Evolutionary conservation across 768 basidiomycete genomes (phyloP).

Genomic region (Russula ochroleuca): DNA sequence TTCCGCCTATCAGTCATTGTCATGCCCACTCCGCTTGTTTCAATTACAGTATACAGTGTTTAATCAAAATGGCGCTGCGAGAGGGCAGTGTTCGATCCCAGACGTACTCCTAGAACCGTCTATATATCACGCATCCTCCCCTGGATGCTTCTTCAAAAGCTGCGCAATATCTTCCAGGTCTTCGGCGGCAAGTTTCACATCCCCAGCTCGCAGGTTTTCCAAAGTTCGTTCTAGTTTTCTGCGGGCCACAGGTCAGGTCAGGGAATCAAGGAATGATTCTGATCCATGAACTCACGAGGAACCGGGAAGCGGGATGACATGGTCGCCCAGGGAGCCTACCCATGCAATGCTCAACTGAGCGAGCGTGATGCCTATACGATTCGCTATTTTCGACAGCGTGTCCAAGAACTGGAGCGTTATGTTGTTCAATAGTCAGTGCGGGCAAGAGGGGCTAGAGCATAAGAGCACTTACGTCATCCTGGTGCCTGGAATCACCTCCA

Average conservation of each 20-base stretch:
- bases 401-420: conserved; percentile 41
- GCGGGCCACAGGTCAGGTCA: neutral
- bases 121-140: too few relatives aligned
- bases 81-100: too few relatives aligned
- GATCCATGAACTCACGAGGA: conserved; percentile 35
- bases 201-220: conserved; percentile 42
- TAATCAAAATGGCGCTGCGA: too few relatives aligned
- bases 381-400: conserved; percentile 39
- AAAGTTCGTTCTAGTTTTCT: conserved; percentile 41
- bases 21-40: too few relatives aligned
- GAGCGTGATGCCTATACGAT: conserved; percentile 41
- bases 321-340: conserved; percentile 36
- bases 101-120: too few relatives aligned
- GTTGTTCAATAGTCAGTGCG: too few relatives aligned
- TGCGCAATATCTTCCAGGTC: conserved; percentile 41
- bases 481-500: conserved; percentile 38
- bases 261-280: neutral
- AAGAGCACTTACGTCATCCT: conserved; percentile 33
- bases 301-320: conserved; percentile 49
- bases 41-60: too few relatives aligned
- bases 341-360: conserved; percentile 41
- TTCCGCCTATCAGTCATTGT: too few relatives aligned
- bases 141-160: conserved; percentile 16
- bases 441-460: conserved; percentile 3
- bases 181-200: conserved; percentile 34